These are phyloP conservation scores for Trypanosoma melophagium DNA, from an alignment of 208 protist species.

Conservation along the genomic window DNA sequence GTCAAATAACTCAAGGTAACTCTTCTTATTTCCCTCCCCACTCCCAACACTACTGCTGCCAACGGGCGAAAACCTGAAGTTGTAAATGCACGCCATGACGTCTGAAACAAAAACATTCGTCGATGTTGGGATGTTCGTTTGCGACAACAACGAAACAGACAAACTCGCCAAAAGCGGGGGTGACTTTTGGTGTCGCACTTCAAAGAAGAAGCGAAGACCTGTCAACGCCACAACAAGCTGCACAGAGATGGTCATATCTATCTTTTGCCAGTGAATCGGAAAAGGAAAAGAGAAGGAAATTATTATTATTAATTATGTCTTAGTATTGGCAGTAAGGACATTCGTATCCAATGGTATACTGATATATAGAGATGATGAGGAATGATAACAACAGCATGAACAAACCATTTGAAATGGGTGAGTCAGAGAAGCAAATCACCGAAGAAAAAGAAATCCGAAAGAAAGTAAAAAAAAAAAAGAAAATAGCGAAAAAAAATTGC, in stretches of 20 bases:
- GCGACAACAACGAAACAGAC: conserved; percentile 8
- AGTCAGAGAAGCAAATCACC: no score
- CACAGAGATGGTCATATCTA: conserved; percentile 25
- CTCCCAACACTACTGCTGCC: background rate
- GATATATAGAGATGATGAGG: background rate
- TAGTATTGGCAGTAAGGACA: no score
- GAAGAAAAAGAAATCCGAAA: background rate
- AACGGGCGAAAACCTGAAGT: background rate
- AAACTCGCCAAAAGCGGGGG: conserved; percentile 11
- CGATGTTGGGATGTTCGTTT: background rate
- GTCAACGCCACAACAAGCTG: conserved; percentile 25
- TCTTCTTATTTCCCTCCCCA: background rate
- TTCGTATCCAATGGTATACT: background rate
- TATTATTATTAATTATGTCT: background rate
- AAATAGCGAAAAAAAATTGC: background rate
- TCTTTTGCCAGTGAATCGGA: background rate
- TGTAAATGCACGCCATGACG: conserved; percentile 17
- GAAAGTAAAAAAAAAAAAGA: background rate
- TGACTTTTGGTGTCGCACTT: conserved; percentile 12
- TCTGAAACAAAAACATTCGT: conserved; percentile 29
- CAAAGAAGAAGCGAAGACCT: conserved; percentile 17
- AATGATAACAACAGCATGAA: no score
- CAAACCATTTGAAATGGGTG: no score
- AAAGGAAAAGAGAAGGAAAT: background rate
- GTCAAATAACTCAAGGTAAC: conserved; percentile 31